Evolutionary conservation across 257 asterid species (phyloP).

Genomic region (Rauvolfia tetraphylla): DNA sequence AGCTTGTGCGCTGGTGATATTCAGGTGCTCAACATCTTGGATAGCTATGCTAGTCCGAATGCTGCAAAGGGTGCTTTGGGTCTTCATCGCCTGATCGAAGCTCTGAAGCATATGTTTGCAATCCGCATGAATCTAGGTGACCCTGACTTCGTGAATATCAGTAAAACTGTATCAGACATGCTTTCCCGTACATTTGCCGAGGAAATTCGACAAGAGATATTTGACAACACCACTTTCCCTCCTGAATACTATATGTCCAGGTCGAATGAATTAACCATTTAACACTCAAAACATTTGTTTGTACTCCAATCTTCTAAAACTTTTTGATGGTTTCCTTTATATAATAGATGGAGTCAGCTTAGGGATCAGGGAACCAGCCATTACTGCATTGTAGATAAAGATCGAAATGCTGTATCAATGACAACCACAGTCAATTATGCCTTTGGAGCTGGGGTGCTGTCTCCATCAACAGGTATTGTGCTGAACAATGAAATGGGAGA

Average conservation of each 20-base stretch:
- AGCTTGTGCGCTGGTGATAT: slow-evolving; percentile 8
- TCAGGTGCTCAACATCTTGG: slow-evolving; percentile 70
- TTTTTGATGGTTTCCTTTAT: not conserved
- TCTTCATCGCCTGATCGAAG: slow-evolving; percentile 79
- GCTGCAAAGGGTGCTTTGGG: slow-evolving; percentile 66
- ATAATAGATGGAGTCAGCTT: slow-evolving; percentile 70
- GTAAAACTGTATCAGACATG: slow-evolving; percentile 54
- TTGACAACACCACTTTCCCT: slow-evolving; percentile 91
- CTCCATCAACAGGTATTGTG: slow-evolving; percentile 80
- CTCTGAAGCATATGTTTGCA: slow-evolving; percentile 79
- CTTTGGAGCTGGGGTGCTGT: slow-evolving; percentile 77
- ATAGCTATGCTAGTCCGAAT: slow-evolving; percentile 40
- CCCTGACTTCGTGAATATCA: slow-evolving; percentile 56
- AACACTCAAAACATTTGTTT: not conserved
- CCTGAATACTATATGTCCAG: slow-evolving; percentile 72
- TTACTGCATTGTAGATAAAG: slow-evolving; percentile 77
- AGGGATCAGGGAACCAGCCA: slow-evolving; percentile 85
- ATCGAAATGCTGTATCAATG: slow-evolving; percentile 80
- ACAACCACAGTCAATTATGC: slow-evolving; percentile 71
- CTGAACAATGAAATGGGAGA: slow-evolving; percentile 95
- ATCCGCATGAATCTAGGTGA: slow-evolving; percentile 82
- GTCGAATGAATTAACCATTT: slow-evolving; percentile 23
- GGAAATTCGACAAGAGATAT: slow-evolving; percentile 45
- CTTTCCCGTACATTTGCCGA: slow-evolving; percentile 70
- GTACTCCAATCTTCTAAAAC: not conserved